phyloP scores from a whole-genome alignment of 2,329 filamentous ascomycete species.

The Tympanopsis confertula region DNA sequence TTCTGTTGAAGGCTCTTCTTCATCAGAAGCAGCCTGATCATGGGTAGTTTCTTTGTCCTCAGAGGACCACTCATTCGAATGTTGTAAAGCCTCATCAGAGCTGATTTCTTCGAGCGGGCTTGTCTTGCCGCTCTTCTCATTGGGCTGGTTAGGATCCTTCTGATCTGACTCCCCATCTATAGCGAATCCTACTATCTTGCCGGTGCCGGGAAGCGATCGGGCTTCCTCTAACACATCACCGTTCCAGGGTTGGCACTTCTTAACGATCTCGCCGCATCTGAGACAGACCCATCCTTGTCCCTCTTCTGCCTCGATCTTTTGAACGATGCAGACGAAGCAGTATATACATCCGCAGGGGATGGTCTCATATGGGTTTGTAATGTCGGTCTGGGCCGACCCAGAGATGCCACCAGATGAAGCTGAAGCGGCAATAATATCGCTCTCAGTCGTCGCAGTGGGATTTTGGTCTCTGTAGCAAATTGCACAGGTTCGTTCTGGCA shows the following conservation, averaged over 20 bases:
- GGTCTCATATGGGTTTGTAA: slow-evolving; percentile 91
- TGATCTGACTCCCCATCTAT: neutral
- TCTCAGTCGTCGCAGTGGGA: slow-evolving; percentile 18
- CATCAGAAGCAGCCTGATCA: no score
- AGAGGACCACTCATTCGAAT: neutral
- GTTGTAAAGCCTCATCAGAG: neutral
- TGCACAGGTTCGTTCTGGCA: slow-evolving; percentile 87
- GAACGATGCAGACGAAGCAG: slow-evolving; percentile 91
- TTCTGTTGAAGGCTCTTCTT: no score
- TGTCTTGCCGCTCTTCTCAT: no score
- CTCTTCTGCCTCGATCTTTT: slow-evolving; percentile 79
- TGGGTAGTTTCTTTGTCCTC: neutral
- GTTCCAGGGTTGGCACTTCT: slow-evolving; percentile 79
- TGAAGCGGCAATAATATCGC: slow-evolving; percentile 41
- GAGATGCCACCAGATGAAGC: slow-evolving; percentile 61
- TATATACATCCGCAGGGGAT: slow-evolving; percentile 85
- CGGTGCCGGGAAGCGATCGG: neutral
- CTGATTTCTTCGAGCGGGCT: no score
- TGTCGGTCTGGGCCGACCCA: slow-evolving; percentile 79
- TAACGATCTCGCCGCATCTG: slow-evolving; percentile 72
- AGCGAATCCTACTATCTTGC: neutral
- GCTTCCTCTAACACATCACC: slow-evolving; percentile 65
- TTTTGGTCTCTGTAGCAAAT: slow-evolving; percentile 93
- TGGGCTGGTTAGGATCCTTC: no score
- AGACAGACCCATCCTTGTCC: slow-evolving; percentile 90